Evolutionary conservation across 2,329 filamentous ascomycete genomes (phyloP), one percentile per base, ranked within the genome.

Genomic region (Alternaria brassicicola): DNA sequence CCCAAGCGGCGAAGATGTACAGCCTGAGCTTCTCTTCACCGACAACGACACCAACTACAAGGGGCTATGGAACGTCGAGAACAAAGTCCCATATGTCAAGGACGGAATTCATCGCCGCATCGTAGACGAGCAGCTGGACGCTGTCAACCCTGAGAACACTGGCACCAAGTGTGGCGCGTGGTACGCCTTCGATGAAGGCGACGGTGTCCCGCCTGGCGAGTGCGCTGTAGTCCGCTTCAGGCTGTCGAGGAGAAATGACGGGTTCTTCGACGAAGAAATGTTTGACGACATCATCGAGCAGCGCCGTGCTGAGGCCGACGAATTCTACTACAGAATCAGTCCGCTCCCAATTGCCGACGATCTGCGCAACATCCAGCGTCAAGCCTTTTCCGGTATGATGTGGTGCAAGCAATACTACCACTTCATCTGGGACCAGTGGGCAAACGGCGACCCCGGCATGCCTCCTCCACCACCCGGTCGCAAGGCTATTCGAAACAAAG

Each of bases 391-490:
- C 0, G 94, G 95, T 52, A 98, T 98, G 94, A 89, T 98, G 85
- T 98, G 94, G 94, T 96, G 90, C 63, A 98, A 98, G 78, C 94
- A 98, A 77, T 92, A 92, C 79, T 98, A 98, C 77, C 87, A 96
- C 74, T 97, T 98, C 78, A 88, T 98, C 69, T 97, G 93, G 92
- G 93, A 98, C 65, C 91, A 98, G 75, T 98, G 94, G 94, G 93
- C 93, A 25, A 96, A 96, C 64, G 94, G 94, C 51, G 94, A 98
- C 74, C 93, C 93, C 10, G 85, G 84, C 46, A 92, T 93, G 82
- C 92, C 93, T 41, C 91, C 94, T 30, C 95, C 95, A 25, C 94
- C 94, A 1, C 83, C 89, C 1, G 85, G 86, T 36, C 86, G 94
- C 54, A 96, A 95, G 76, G 84, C 86, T 3, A 85, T 98, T 55